phyloP scores from a whole-genome alignment of 2,329 filamentous ascomycete species.

The Geosmithia flava region DNA sequence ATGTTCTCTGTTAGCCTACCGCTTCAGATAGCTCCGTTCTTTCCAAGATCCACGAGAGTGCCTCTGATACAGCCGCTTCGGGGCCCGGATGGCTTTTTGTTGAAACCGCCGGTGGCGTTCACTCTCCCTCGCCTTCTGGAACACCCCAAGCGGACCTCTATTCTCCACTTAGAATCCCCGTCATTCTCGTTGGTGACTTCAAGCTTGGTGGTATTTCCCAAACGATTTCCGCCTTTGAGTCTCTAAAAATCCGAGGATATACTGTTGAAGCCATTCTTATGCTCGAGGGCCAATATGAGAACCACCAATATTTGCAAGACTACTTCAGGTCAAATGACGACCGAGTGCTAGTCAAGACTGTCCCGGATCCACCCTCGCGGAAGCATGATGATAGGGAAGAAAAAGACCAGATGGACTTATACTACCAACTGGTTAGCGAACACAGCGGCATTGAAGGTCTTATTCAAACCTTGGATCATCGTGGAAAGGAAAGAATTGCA shows the following conservation, averaged over 20 bases:
- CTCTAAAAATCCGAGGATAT: constrained; percentile 64
- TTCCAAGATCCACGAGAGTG: constrained; percentile 29
- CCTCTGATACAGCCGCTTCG: constrained; percentile 25
- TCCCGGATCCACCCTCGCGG: constrained; percentile 47
- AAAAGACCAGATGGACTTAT: constrained; percentile 42
- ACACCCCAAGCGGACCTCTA: constrained; percentile 70
- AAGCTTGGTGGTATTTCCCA: constrained; percentile 69
- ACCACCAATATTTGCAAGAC: constrained; percentile 51
- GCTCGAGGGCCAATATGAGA: constrained; percentile 57
- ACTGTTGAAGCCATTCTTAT: constrained; percentile 59
- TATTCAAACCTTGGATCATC: constrained; percentile 29
- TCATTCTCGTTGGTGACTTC: constrained; percentile 63
- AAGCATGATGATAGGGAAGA: constrained; percentile 31
- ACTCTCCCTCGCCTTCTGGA: constrained; percentile 67
- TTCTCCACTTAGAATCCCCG: constrained; percentile 58
- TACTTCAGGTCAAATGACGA: constrained; percentile 48
- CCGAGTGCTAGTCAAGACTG: constrained; percentile 37
- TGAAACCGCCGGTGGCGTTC: constrained; percentile 73
- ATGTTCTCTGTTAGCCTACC: constrained; percentile 25
- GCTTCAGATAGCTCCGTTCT: constrained; percentile 39
- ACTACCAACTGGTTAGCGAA: constrained; percentile 34
- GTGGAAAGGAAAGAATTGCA: constrained; percentile 42
- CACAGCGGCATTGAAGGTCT: constrained; percentile 23
- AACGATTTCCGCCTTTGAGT: constrained; percentile 72
- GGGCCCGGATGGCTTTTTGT: constrained; percentile 51